Evolutionary conservation across 1,139 yeast species (phyloP).

Genomic region (Martiniozyma asiatica): DNA sequence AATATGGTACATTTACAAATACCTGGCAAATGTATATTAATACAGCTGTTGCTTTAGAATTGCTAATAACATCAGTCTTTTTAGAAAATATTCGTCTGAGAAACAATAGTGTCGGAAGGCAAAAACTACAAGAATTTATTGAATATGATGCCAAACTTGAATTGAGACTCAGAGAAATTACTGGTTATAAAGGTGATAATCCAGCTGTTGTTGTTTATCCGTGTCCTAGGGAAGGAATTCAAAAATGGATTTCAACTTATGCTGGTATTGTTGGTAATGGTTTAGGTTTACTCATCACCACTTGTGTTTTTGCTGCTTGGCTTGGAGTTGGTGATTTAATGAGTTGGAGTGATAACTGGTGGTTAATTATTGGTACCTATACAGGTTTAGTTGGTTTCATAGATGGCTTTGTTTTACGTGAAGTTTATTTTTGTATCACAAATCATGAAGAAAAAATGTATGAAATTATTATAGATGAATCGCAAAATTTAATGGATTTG

Average conservation of each 20-base stretch:
- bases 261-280: slow-evolving; percentile 28
- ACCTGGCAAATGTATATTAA: slow-evolving; percentile 28
- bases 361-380: slow-evolving; percentile 29
- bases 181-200: slow-evolving; percentile 17
- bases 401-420: slow-evolving; percentile 27
- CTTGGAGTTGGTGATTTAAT: slow-evolving; percentile 22
- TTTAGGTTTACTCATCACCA: slow-evolving; percentile 23
- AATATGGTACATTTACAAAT: slow-evolving; percentile 17
- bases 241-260: slow-evolving; percentile 22
- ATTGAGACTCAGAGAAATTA: slow-evolving; percentile 12
- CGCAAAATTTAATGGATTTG: slow-evolving; percentile 51
- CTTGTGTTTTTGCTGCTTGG: slow-evolving; percentile 24
- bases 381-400: slow-evolving; percentile 27
- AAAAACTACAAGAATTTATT: slow-evolving; percentile 15
- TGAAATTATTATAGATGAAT: slow-evolving; percentile 39
- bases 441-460: slow-evolving; percentile 20
- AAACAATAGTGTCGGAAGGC: slow-evolving; percentile 22
- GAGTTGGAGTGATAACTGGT: slow-evolving; percentile 25
- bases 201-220: slow-evolving; percentile 13
- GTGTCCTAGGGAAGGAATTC: slow-evolving; percentile 14
- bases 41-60: slow-evolving; percentile 25
- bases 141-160: slow-evolving; percentile 22
- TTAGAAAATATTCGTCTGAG: slow-evolving; percentile 25
- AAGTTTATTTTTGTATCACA: slow-evolving; percentile 22
- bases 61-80: slow-evolving; percentile 22